Percentiles rank a stretch among this genome's conserved stretches.
Conservation (phyloP, 1,139 yeast genomes). For the Magnusiomyces magnusii region DNA sequence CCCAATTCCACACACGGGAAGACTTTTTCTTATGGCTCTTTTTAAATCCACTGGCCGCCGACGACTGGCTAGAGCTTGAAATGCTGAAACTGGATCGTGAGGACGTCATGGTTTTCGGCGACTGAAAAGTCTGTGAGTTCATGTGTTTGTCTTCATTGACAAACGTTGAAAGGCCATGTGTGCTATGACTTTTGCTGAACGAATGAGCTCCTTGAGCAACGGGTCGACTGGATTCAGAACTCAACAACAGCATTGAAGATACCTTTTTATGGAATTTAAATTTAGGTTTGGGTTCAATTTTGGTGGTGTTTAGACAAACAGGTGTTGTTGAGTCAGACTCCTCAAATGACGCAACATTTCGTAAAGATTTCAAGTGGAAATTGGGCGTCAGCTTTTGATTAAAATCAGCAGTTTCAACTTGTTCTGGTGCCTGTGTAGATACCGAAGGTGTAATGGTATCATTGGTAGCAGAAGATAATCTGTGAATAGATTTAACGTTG, state of each 20-base stretch:
- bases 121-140: background rate
- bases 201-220: background rate
- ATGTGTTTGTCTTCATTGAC: background rate
- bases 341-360: background rate
- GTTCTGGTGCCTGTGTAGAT: background rate
- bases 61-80: background rate
- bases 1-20: background rate
- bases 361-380: background rate
- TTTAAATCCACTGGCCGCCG: background rate
- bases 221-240: background rate
- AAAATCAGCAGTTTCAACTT: background rate
- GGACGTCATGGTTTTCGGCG: too few species aligned
- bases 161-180: background rate
- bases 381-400: background rate
- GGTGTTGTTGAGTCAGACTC: background rate
- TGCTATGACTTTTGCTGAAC: background rate
- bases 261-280: background rate
- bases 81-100: too few species aligned
- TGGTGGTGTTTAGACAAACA: background rate
- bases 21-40: background rate
- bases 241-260: background rate
- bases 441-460: slow-evolving; percentile 13
- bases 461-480: slow-evolving; percentile 11
- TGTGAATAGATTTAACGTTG: slow-evolving; percentile 1
- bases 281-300: background rate